Evolutionary conservation across 192 early-diverging fungal genomes (phyloP), one percentile per base, ranked within the genome.

Genomic region (Backusella macrospora): DNA sequence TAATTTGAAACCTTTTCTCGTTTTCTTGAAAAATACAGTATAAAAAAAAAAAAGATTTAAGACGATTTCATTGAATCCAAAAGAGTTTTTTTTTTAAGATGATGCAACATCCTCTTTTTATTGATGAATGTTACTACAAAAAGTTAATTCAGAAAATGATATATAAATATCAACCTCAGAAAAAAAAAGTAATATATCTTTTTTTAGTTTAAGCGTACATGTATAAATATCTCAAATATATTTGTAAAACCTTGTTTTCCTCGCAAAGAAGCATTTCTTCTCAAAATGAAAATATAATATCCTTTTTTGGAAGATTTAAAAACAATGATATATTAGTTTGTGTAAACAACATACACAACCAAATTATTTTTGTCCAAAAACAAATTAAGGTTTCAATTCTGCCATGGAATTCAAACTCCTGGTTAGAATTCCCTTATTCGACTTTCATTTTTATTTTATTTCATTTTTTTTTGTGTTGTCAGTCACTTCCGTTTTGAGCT

Each of bases 141-240:
- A 1, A 9, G 4, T 5, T 26, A 59, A 59, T 59, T 59, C 21
- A 59, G n/a, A 23, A 59, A 59, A 23, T 3, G 10, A 59, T 0
- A 23, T 59, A 13, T 59, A 26, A 13, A 26, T 26, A 59, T 59
- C 29, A 34, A 34, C 29, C 29, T 2, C 29, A 59, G 23, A 26
- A 59, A 59, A 59, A 59, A 59, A 59, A 59, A 59, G 18, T 26
- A 59, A 59, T 59, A 59, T 59, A 23, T 26, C 52, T 59, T 59
- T 59, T 59, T 59, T 59, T 59, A 59, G 52, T 10, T 12, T 13
- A 59, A 13, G 49, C 21, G 18, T 23, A 0, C 21, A 23, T 18
- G n/a, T 21, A 12, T 34, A 34, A 34, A 34, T 59, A 18, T 59
- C 16, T 26, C 21, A 59, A 47, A 52, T 23, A 59, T 59, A 59